Percentiles rank a stretch among this genome's conserved stretches.
phyloP scores from a whole-genome alignment of 2,329 filamentous ascomycete genomes.

The Fusarium sp. region DNA sequence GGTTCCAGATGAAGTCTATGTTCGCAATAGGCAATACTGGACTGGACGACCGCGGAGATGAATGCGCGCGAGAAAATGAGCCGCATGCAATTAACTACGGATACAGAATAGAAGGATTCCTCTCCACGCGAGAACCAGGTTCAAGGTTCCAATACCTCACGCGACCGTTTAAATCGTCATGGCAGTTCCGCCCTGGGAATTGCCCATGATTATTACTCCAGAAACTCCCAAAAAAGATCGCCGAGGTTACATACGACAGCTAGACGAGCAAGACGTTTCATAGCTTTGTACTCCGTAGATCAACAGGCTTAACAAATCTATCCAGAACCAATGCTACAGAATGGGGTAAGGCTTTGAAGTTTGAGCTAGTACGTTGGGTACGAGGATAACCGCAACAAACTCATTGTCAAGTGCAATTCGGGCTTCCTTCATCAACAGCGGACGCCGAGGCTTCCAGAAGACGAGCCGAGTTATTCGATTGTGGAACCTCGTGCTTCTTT shows the following conservation, averaged over 20 bases:
- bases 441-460: conserved; percentile 34
- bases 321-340: neutral
- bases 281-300: conserved; percentile 11
- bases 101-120: neutral
- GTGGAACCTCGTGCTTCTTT: neutral
- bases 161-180: conserved; percentile 13
- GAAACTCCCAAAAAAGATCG: neutral
- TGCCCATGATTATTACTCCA: neutral
- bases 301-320: neutral
- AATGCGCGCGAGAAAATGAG: conserved; percentile 28
- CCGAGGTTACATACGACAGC: conserved; percentile 7
- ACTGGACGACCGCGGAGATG: too few relatives aligned
- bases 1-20: too few relatives aligned
- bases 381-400: neutral
- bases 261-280: neutral
- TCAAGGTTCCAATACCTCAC: conserved; percentile 11
- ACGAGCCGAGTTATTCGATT: conserved; percentile 25
- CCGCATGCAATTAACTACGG: conserved; percentile 28
- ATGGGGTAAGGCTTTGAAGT: neutral
- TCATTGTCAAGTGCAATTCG: conserved; percentile 17
- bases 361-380: too few relatives aligned
- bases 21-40: too few relatives aligned
- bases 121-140: conserved; percentile 7
- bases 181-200: neutral
- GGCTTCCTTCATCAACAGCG: neutral